Base-by-base conservation (phyloP, 441 rosid species). In the Gossypium gossypioides region DNA sequence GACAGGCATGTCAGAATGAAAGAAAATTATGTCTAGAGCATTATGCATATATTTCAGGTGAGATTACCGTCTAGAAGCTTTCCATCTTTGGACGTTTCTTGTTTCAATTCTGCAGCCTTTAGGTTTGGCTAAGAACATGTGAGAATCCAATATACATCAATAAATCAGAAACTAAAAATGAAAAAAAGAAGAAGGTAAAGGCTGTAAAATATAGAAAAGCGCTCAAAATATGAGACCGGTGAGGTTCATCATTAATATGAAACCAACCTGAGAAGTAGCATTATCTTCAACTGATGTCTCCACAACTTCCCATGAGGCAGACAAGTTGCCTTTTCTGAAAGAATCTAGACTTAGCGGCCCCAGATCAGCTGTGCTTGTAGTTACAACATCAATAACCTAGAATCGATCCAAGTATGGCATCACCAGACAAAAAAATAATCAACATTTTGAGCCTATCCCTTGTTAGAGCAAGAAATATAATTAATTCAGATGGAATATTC, bases 281-380 rank as follows among this genome's bases (percentile, higher is more conserved):
- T 71, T 27, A 72, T 77, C 61, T 63, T 72, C 78, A 70, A 74
- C 79, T 13, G 82, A 74, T 62, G 83, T 72, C 69, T 79, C 85
- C 57, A 66, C 72, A 75, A 74, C 76, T 57, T 76, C 85, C 97
- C 97, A 95, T 7, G 99, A 95, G 70, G 93, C 92, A 62, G 98
- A 81, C 77, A 87, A 46, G 74, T 89, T 85, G 61, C 72, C 86
- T 80, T 88, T 88, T 82, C 89, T 86, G 73, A 92, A 88, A 65
- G 85, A 81, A 86, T 88, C 96, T 75, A 95, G 87, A 82, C 92
- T 92, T 75, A 83, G 77, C 78, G 96, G 97, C 51, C 93, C 94
- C 88, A 90, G 67, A 83, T 95, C 96, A 69, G 86, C 88, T 16
- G 93, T 95, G 84, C 90, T 84, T 50, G 90, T 75, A 24, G 81